Evolutionary conservation across 2,329 filamentous ascomycete genomes (phyloP).

Genomic region (Calonectria honghensis): DNA sequence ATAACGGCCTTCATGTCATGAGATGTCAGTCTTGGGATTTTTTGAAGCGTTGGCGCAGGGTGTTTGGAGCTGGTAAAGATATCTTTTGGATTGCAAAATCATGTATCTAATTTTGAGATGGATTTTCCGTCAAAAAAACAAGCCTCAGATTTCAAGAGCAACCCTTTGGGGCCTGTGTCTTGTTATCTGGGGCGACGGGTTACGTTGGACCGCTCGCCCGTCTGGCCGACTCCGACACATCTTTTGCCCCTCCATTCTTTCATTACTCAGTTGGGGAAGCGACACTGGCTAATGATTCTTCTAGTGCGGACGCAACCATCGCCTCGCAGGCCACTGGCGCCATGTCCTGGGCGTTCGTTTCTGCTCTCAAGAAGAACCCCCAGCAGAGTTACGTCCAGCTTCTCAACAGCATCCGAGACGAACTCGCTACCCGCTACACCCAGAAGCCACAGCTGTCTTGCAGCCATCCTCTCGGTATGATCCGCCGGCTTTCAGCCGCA

Average conservation of each 20-base stretch:
- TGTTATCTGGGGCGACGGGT: constrained; percentile 68
- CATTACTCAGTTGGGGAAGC: not conserved
- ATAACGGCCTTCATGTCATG: constrained; percentile 10
- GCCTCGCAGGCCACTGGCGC: constrained; percentile 93
- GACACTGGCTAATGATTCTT: constrained; percentile 43
- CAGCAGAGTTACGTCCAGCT: constrained; percentile 98
- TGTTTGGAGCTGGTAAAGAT: not conserved
- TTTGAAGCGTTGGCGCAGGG: constrained; percentile 29
- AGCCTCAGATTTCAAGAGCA: constrained; percentile 66
- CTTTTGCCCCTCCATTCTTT: not conserved
- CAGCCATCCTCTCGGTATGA: constrained; percentile 94
- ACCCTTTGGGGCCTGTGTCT: constrained; percentile 58
- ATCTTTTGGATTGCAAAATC: constrained; percentile 2
- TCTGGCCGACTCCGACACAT: not conserved
- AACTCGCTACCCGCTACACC: constrained; percentile 89
- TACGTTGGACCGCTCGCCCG: constrained; percentile 61
- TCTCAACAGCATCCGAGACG: constrained; percentile 96
- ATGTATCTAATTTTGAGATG: constrained; percentile 49
- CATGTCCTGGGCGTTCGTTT: constrained; percentile 99
- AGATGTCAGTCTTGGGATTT: not conserved
- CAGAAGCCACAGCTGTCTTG: constrained; percentile 98
- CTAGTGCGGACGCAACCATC: constrained; percentile 93
- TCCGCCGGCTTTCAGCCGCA: not conserved
- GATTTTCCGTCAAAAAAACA: constrained; percentile 50
- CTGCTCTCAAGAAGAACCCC: constrained; percentile 93